Evolutionary conservation across 2,329 filamentous ascomycete genomes (phyloP), one percentile per base, ranked within the genome.

Genomic region (Neopestalotiopsis rosae): DNA sequence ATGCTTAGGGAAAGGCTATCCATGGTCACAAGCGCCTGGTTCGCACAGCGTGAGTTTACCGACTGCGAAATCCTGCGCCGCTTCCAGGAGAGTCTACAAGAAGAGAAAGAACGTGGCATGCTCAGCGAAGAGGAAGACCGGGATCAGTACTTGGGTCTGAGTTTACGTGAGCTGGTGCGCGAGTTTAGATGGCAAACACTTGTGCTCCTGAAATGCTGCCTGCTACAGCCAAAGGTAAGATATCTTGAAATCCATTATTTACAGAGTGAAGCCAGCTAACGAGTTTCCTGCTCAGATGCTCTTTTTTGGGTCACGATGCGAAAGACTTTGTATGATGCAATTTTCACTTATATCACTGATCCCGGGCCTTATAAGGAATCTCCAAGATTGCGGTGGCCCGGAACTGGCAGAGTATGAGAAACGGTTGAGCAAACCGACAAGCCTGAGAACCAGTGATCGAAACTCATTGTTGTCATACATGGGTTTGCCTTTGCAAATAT

Each of bases 331-430:
- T 87, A 97, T 98, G 93, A 95, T 97, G 82, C 96, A 99, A 80
- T 99, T 98, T 83, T 96, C 95, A 58, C 88, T 99, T 61, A 92
- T 99, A 74, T 98, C 95, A 66, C 86, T 99, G 76, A 97, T 99
- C 83, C 96, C 96, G 61, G 94, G 95, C 69, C 89, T 99, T 68
- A 91, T 98, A 76, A 90, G 94, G 76, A 94, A 92, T 75, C 88
- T 99, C n/a, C 91, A 97, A 81, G 96, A 99, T 82, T 97, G 94
- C 76, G 95, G 96, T 64, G 94, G 97, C 77, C 96, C 96, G n/a
- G 92, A 95, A 59, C 88, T 98, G 79, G 92, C 98, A 80, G 91
- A 82, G 69, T 95, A 96, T 79, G 93, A 95, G 75, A 89, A 91
- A 78, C 91, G 86, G 34, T 84, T 95, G 59, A 87, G 89, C 66